Base-by-base conservation (phyloP, 2,329 filamentous ascomycete species). In the Epichloe aotearoae region DNA sequence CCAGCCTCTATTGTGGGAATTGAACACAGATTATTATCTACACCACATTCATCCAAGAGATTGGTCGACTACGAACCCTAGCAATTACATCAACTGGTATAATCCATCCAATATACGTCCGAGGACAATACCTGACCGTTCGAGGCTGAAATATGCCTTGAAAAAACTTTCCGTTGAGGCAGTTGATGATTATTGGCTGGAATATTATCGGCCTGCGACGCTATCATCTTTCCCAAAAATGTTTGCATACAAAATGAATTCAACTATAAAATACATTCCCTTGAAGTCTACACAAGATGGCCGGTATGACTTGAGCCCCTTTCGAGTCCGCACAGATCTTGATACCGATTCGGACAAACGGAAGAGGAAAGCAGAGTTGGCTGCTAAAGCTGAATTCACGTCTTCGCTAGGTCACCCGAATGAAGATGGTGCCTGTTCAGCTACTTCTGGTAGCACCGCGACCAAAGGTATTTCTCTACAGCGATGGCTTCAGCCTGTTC, bases 1-100 rank as follows among this genome's bases (percentile, higher is more conserved):
- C 0, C 84, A 95, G 62, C 93, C 93, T 0, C 91, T 97, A 88
- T 75, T 98, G 2, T 98, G 93, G 93, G 93, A 98, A 62, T 75
- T 98, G 7, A 76, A 85, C 3, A 95, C 89, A 3, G 93, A 98
- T 64, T 96, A 97, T 68, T 95, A 97, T 60, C 80, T 98, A 6
- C 93, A 98, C 61, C 91, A 98, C 61, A 82, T 84, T 36, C 77
- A 94, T 64, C 93, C 93, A 0, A 79, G 84, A 49, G 73, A 75
- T 4, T 91, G 86, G 79, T 76, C 83, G 2, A 72, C 79, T 15
- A 79, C 79, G 52, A 64, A 66, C 11, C 72, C 69, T 55, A 77
- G 82, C 34, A 80, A 86, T 62, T 98, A 98, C 64, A 91, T 93
- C 55, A 73, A 85, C 51, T 98, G 93, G 93, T 97, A 82, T 64